A percentile compares a stretch with the other conserved stretches of the same genome.
These are phyloP conservation scores for Leptographium flavum DNA, from an alignment of 2,329 filamentous ascomycete genomes.

Conservation along the genomic window DNA sequence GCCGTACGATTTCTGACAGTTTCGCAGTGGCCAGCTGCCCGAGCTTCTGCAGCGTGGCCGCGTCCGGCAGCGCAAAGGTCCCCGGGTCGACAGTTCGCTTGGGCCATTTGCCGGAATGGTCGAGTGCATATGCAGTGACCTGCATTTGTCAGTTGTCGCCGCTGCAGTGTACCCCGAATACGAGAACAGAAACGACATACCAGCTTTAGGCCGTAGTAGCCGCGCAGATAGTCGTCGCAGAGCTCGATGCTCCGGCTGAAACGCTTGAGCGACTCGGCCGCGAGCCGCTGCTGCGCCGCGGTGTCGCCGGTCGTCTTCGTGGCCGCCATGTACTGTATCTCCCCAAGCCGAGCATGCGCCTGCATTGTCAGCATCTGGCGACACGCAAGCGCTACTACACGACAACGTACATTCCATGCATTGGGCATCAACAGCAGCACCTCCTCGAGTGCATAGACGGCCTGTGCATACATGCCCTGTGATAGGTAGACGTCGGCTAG, in stretches of 20 bases:
- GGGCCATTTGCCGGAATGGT: slow-evolving; percentile 25
- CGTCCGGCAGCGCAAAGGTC: slow-evolving; percentile 38
- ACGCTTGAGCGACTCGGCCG: slow-evolving; percentile 64
- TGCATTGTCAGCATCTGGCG: slow-evolving; percentile 20
- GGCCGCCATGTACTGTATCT: slow-evolving; percentile 61
- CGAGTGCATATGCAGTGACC: slow-evolving; percentile 36
- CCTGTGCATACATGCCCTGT: slow-evolving; percentile 67
- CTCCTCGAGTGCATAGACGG: slow-evolving; percentile 81
- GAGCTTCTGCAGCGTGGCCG: slow-evolving; percentile 48
- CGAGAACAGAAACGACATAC: no score
- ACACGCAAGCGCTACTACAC: neutral
- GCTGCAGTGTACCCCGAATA: neutral
- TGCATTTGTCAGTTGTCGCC: slow-evolving; percentile 13
- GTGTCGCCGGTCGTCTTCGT: slow-evolving; percentile 21
- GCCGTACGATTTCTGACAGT: slow-evolving; percentile 61
- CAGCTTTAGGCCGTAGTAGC: slow-evolving; percentile 81
- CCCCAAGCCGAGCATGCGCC: slow-evolving; percentile 78
- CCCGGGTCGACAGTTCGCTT: slow-evolving; percentile 30
- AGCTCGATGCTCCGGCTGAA: slow-evolving; percentile 88
- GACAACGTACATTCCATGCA: slow-evolving; percentile 71
- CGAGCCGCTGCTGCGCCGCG: slow-evolving; percentile 31
- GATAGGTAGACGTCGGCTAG: slow-evolving; percentile 73
- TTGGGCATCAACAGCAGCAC: slow-evolving; percentile 76
- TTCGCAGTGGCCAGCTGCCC: slow-evolving; percentile 61
- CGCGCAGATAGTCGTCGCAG: slow-evolving; percentile 82